phyloP scores from a whole-genome alignment of 495 filamentous ascomycete genomes.

The Lepidopterella palustris region DNA sequence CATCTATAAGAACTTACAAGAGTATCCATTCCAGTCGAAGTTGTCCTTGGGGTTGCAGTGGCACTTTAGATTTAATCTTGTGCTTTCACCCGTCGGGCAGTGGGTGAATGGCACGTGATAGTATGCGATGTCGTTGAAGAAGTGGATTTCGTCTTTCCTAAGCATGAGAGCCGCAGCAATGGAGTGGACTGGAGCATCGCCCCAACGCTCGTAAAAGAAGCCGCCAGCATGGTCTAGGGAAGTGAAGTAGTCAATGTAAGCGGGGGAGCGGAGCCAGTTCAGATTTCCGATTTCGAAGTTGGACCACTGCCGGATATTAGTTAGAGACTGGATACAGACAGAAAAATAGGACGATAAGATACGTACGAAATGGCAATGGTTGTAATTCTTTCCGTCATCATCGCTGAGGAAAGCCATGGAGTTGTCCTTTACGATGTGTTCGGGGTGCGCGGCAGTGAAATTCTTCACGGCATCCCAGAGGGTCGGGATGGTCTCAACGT shows the following conservation, averaged over 20 bases:
- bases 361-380: slow-evolving; percentile 87
- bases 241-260: slow-evolving; percentile 52
- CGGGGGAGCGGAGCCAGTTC: slow-evolving; percentile 51
- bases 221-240: slow-evolving; percentile 52
- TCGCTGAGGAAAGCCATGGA: slow-evolving; percentile 88
- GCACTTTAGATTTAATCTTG: slow-evolving; percentile 73
- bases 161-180: slow-evolving; percentile 83
- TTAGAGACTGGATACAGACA: background rate
- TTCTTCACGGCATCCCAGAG: slow-evolving; percentile 90
- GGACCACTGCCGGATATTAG: slow-evolving; percentile 37
- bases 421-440: slow-evolving; percentile 79
- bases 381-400: slow-evolving; percentile 77
- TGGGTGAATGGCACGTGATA: slow-evolving; percentile 99
- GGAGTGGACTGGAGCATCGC: slow-evolving; percentile 69
- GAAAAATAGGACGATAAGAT: background rate
- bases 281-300: slow-evolving; percentile 61
- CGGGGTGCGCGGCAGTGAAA: slow-evolving; percentile 81
- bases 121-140: slow-evolving; percentile 98
- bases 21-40: slow-evolving; percentile 98
- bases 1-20: slow-evolving; percentile 63
- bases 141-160: slow-evolving; percentile 88
- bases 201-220: slow-evolving; percentile 58
- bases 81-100: slow-evolving; percentile 83
- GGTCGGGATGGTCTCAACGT: slow-evolving; percentile 90
- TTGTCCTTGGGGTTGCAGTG: slow-evolving; percentile 93